Evolutionary conservation across 805 yeast species (phyloP).

Genomic region (Candida nitratophila): DNA sequence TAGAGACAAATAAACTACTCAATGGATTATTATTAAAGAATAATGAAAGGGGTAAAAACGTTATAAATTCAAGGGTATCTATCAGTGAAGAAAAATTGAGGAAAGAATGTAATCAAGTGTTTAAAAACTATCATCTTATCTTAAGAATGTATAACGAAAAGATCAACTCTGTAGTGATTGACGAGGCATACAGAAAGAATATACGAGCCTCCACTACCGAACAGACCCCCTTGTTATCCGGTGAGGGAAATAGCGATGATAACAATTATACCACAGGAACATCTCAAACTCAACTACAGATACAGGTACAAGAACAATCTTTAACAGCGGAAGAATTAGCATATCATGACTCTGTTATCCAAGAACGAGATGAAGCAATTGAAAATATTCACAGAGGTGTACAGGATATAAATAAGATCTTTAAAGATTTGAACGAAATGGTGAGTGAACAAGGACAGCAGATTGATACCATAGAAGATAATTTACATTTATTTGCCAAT

Average conservation of each 20-base stretch:
- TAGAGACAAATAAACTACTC: conserved; percentile 9
- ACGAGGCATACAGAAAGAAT: conserved; percentile 16
- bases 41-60: conserved; percentile 1
- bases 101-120: conserved; percentile 49
- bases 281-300: conserved; percentile 20
- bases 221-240: conserved; percentile 32
- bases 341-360: conserved; percentile 56
- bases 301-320: conserved; percentile 26
- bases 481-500: conserved; percentile 53
- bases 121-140: conserved; percentile 34
- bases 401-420: conserved; percentile 77
- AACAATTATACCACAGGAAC: conserved; percentile 4
- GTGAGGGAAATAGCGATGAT: background rate
- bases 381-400: conserved; percentile 70
- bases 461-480: conserved; percentile 78
- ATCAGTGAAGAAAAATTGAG: conserved; percentile 46
- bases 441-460: conserved; percentile 83
- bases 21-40: conserved; percentile 5
- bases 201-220: conserved; percentile 10
- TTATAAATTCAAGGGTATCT: conserved; percentile 7
- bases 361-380: conserved; percentile 71
- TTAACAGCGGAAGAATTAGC: conserved; percentile 41
- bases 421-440: conserved; percentile 69
- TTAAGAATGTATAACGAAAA: conserved; percentile 44
- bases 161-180: conserved; percentile 31